These are phyloP conservation scores for Bathelium albidoporum DNA, from an alignment of 495 filamentous ascomycete genomes.

Conservation along the genomic window DNA sequence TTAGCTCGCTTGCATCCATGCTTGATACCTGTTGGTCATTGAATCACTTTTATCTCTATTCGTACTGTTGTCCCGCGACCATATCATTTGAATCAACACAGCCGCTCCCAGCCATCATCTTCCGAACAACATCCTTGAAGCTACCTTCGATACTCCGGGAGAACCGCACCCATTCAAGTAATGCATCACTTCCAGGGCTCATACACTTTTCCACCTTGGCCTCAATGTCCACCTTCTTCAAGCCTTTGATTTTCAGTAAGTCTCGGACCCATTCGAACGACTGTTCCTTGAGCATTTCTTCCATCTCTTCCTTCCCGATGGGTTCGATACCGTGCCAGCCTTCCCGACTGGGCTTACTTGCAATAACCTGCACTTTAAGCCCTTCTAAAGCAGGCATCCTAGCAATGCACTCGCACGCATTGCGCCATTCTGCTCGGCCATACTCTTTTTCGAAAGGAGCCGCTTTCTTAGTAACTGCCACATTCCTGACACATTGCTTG, in stretches of 20 bases:
- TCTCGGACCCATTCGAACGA: conserved; percentile 42
- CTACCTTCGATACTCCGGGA: conserved; percentile 41
- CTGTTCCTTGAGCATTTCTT: conserved; percentile 26
- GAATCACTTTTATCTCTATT: not conserved
- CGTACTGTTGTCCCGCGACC: not conserved
- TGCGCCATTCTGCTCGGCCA: conserved; percentile 43
- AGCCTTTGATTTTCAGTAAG: conserved; percentile 31
- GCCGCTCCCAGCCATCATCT: conserved; percentile 19
- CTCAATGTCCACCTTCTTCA: conserved; percentile 34
- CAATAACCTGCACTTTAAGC: conserved; percentile 38
- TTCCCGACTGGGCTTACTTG: conserved; percentile 31
- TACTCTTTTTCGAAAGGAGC: conserved; percentile 38
- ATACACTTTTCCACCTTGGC: conserved; percentile 35
- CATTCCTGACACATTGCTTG: conserved; percentile 32
- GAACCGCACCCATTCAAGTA: conserved; percentile 41
- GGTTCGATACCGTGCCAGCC: conserved; percentile 34
- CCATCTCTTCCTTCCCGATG: conserved; percentile 31
- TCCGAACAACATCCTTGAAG: conserved; percentile 37
- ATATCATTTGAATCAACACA: not conserved
- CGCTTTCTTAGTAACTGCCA: conserved; percentile 41
- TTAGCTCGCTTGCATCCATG: not conserved
- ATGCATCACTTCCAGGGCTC: conserved; percentile 31
- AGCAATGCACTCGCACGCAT: conserved; percentile 34
- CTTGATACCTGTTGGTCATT: not conserved
- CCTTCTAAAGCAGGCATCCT: conserved; percentile 17